Base-by-base conservation (phyloP, 179 eudicot species). In the Pouteria campechiana region DNA sequence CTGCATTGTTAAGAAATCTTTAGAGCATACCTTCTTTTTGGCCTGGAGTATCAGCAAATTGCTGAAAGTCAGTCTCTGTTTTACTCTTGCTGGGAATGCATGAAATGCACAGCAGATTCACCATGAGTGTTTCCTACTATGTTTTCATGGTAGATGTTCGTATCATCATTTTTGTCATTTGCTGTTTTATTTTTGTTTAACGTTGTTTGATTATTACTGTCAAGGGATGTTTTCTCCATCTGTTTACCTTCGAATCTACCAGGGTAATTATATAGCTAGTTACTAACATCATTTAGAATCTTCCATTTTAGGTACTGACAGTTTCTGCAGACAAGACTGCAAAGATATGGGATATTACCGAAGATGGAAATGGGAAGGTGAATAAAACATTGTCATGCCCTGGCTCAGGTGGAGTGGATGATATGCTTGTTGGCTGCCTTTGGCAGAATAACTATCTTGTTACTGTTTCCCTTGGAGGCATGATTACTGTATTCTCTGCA, bases 311-410 rank as follows among this genome's bases (percentile, higher is more conserved):
- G 98, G 90, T 86, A 34, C 42, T 90, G 41, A 90, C 98, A 30
- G 98, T 81, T 21, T 90, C 98, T 28, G 98, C 98, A 48, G 98
- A 90, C 62, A 90, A 90, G 71, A 55, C 94, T 44, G 98, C 94
- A 11, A 90, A 90, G 63, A 57, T 90, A 43, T 90, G 98, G 98
- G 84, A 71, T 31, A 76, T 90, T 30, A 63, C 78, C n/a, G 80
- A 76, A 25, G 90, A 79, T 68, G 85, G 88, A 37, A 68, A 65
- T 47, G 95, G 96, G 44, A 60, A 23, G 31, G 46, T 68, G 41
- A 52, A 54, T 18, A 86, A 72, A 54, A 79, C 90, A 51, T 41
- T 86, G 55, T 50, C 67, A 21, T 63, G 79, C 62, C 70, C 87
- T 44, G 84, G 81, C 52, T 76, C 90, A 36, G 96, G 94, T 50